These are phyloP conservation scores for Gossypium australe DNA, from an alignment of 345 rosid genomes.

Conservation along the genomic window DNA sequence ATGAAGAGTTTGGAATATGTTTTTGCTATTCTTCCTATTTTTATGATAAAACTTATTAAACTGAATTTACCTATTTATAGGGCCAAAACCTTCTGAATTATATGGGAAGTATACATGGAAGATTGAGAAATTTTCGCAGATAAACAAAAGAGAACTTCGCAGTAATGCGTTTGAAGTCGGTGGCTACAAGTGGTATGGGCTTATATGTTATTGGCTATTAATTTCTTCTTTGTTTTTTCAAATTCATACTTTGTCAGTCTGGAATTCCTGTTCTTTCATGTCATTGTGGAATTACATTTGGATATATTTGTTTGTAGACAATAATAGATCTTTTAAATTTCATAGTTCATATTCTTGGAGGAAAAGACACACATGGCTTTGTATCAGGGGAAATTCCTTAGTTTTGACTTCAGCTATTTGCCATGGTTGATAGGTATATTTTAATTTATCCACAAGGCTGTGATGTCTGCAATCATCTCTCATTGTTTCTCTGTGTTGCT, in stretches of 20 bases:
- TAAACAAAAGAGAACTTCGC: slow-evolving; percentile 73
- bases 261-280: background rate
- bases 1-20: background rate
- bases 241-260: background rate
- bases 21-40: background rate
- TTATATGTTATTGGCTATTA: slow-evolving; percentile 15
- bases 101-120: slow-evolving; percentile 81
- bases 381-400: background rate
- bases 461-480: slow-evolving; percentile 88
- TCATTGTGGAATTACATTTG: background rate
- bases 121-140: slow-evolving; percentile 83
- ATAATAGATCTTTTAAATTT: background rate
- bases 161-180: slow-evolving; percentile 80
- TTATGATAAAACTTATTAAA: slow-evolving; percentile 10
- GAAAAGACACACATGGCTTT: too few species aligned
- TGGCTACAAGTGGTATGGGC: slow-evolving; percentile 81
- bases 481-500: slow-evolving; percentile 89
- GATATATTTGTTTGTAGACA: background rate
- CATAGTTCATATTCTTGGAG: background rate
- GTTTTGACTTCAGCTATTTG: slow-evolving; percentile 10
- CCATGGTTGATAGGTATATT: slow-evolving; percentile 59
- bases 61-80: slow-evolving; percentile 32
- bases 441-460: slow-evolving; percentile 86
- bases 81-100: slow-evolving; percentile 68
- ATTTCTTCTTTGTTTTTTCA: slow-evolving; percentile 2